Evolutionary conservation across 1,284 basidiomycete genomes (phyloP).

Genomic region (Cutaneotrichosporon cavernicola): DNA sequence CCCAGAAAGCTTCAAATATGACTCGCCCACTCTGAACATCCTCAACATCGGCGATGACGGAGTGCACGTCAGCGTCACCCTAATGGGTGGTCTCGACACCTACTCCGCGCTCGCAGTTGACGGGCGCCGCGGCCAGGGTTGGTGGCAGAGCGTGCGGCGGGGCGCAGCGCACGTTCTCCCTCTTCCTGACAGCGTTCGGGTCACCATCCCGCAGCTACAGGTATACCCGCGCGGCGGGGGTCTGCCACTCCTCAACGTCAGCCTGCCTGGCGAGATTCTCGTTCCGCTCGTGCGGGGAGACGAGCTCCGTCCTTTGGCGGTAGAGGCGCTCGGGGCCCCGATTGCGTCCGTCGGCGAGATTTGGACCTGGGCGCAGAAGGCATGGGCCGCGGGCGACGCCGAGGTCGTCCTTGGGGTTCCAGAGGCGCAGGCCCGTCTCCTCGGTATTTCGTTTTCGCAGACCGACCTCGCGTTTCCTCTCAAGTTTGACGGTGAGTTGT

Average conservation of each 20-base stretch:
- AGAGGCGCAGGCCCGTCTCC: conserved; percentile 26
- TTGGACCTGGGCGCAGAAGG: conserved; percentile 38
- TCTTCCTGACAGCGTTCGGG: conserved; percentile 25
- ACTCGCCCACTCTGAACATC: conserved; percentile 30
- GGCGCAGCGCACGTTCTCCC: conserved; percentile 25
- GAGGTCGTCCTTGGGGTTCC: conserved; percentile 32
- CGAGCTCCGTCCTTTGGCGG: conserved; percentile 37
- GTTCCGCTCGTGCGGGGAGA: conserved; percentile 34
- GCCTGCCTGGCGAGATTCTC: conserved; percentile 26
- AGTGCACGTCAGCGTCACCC: conserved; percentile 40
- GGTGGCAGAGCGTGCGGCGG: conserved; percentile 47
- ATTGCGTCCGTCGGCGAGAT: conserved; percentile 40
- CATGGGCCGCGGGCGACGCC: conserved; percentile 40
- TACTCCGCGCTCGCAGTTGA: conserved; percentile 41
- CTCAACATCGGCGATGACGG: conserved; percentile 48
- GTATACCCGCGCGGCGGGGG: conserved; percentile 12
- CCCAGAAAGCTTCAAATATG: conserved; percentile 12
- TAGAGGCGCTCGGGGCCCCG: conserved; percentile 37
- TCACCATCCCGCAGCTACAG: conserved; percentile 25
- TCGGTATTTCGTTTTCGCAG: conserved; percentile 24
- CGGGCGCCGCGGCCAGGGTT: conserved; percentile 33
- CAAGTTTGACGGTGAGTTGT: conserved; percentile 40
- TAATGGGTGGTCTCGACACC: conserved; percentile 45
- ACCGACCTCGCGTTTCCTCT: conserved; percentile 36
- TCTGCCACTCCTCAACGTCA: conserved; percentile 33